Base-by-base conservation (phyloP, 257 asterid species). In the Jaltomata sinuosa region DNA sequence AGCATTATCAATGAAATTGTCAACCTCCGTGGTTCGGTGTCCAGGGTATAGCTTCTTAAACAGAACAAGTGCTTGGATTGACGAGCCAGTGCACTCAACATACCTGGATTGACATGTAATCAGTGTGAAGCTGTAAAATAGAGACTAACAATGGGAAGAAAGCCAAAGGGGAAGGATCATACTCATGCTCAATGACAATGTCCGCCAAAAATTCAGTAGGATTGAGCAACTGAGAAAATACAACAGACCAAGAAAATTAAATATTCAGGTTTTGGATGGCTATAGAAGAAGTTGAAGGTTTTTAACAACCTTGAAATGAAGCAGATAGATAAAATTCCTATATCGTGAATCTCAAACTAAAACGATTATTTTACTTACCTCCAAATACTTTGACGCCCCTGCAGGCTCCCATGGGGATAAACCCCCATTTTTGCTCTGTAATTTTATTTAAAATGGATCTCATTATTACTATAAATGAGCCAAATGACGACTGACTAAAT, bases 341-440 rank as follows among this genome's bases (percentile, higher is more conserved):
- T 2, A 1, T 29, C 40, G 11, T 64, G 22, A 29, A 49, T 27
- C 18, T 31, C 67, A 50, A 25, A 53, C 42, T 36, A 5, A 50
- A 79, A 9, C 4, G 16, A 25, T 77, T 18, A 19, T 31, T 59
- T 50, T 7, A 4, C 76, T 57, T 72, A 94, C 97, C 98, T 95
- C 98, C 82, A 95, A 84, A 97, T 97, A 95, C 18, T 92, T 87
- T 4, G 93, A 85, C 79, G 96, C 88, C 84, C 98, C 96, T 54
- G 97, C 97, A 25, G 98, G 98, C 89, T 95, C 98, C 98, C 98
- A 95, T 53, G 96, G 97, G 69, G 98, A 87, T 69, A 95, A 87
- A 9, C 98, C 98, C 8, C 98, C 98, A 68, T 95, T 94, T 87
- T 95, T 91, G 83, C 98, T 95, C 98, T 95, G 94, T 32, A 62